Evolutionary conservation across 805 yeast species (phyloP), one percentile per base, ranked within the genome.

Genomic region (Zygoascus biomembranicola): DNA sequence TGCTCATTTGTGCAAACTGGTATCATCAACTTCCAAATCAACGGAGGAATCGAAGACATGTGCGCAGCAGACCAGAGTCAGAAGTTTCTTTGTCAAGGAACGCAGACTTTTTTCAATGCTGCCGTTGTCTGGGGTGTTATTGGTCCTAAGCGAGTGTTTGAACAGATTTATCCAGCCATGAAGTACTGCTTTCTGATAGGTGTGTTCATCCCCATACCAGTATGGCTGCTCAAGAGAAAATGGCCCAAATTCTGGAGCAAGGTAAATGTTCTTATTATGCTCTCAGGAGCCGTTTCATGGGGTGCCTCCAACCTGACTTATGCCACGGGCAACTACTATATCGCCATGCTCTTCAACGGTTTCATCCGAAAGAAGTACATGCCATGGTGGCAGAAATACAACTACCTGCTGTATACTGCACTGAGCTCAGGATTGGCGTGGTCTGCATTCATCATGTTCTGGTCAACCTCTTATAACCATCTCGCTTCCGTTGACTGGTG

Each of bases 361-460:
- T 63, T 65, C 54, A 63, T 77, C 55, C 73, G 74, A 51, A 66
- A 67, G 50, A 63, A 70, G 53, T 77, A 74, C 58, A 63, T 72
- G 13, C 61, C 67, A 19, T 77, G 81, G 81, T 77, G 80, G 80
- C 77, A 75, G 53, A 76, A 75, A 64, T 77, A 77, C 63, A 76
- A 77, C 60, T 77, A 77, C 59, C 70, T 77, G 13, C 62, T 77
- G 52, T 72, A 76, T 43, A 71, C 78, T 54, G 78, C 77, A 1
- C 62, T 77, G 13, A 73, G 76, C 2, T 77, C 79, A 1, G 81
- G 80, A 1, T 73, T 73, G n/a, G 80, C 80, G 1, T 73, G 75
- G 56, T 70, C 77, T 52, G 77, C 78, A 0, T 63, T 77, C 48
- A 49, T 76, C 47, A 69, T 74, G 26, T 77, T 77, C 63, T 73